Evolutionary conservation across 352 stramenopile species (phyloP).

Genomic region (Phytophthora kernoviae): DNA sequence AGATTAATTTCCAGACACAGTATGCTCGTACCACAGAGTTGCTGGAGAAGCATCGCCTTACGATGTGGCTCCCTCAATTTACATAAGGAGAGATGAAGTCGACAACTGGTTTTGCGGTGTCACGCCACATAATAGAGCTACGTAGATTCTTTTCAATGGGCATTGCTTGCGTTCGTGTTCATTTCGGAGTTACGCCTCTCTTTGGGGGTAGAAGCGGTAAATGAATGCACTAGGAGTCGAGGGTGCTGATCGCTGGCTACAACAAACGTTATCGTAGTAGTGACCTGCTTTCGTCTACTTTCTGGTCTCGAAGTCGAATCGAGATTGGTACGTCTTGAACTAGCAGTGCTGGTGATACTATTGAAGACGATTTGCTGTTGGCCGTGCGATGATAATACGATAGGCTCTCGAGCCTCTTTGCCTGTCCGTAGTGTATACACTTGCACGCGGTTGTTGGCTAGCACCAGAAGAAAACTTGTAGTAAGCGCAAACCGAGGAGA

Average conservation of each 20-base stretch:
- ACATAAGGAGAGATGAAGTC: background rate
- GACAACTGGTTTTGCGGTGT: background rate
- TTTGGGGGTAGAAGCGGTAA: constrained; percentile 14
- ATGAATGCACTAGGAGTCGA: constrained; percentile 28
- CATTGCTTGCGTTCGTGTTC: constrained; percentile 11
- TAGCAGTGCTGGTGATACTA: constrained; percentile 22
- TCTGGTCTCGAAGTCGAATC: constrained; percentile 4
- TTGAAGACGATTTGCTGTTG: constrained; percentile 28
- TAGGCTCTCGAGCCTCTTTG: constrained; percentile 23
- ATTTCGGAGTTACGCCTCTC: background rate
- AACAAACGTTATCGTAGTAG: constrained; percentile 22
- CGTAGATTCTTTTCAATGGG: constrained; percentile 4
- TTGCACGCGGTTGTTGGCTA: constrained; percentile 40
- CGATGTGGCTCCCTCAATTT: constrained; percentile 12
- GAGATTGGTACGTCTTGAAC: background rate
- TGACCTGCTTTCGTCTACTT: background rate
- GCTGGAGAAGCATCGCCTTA: constrained; percentile 22
- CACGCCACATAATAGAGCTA: background rate
- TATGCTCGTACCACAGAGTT: constrained; percentile 31
- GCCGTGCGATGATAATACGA: constrained; percentile 18
- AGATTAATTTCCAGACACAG: constrained; percentile 28
- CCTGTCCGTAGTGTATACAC: constrained; percentile 34
- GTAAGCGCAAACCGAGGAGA: constrained; percentile 49
- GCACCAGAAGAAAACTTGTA: constrained; percentile 34
- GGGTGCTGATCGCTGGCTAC: constrained; percentile 30